Evolutionary conservation across 139 green algal species (phyloP).

Genomic region (Edaphochlamys debaryana): DNA sequence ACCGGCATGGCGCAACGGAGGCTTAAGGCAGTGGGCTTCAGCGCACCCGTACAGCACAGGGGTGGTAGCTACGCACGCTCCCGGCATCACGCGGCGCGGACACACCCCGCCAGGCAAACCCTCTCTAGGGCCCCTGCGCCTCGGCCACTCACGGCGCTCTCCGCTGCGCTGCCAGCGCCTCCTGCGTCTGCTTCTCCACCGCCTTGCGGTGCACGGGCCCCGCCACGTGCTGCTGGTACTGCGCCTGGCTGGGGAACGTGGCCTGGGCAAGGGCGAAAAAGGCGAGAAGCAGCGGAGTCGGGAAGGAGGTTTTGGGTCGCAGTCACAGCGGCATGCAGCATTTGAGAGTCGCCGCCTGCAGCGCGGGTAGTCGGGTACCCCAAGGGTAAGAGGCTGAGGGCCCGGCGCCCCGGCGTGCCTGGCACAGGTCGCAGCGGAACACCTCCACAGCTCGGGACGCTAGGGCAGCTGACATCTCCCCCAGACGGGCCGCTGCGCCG

Average conservation of each 20-base stretch:
- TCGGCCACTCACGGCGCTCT: conserved; percentile 19
- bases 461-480: background rate
- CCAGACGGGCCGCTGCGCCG: conserved; percentile 11
- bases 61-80: background rate
- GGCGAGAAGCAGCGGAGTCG: background rate
- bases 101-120: too few relatives aligned
- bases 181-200: conserved; percentile 25
- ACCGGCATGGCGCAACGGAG: too few relatives aligned
- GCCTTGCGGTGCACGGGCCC: conserved; percentile 51
- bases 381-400: too few relatives aligned
- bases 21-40: background rate
- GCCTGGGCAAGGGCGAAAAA: background rate
- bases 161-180: conserved; percentile 30
- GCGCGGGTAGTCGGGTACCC: too few relatives aligned
- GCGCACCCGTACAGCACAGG: background rate
- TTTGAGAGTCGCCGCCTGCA: too few relatives aligned
- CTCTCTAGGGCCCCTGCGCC: too few relatives aligned
- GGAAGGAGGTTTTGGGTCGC: background rate
- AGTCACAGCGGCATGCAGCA: background rate
- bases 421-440: conserved; percentile 43
- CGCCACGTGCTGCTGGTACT: conserved; percentile 40
- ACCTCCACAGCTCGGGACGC: background rate
- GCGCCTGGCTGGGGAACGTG: conserved; percentile 36
- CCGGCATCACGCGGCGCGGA: too few relatives aligned
- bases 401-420: background rate